A percentile compares a stretch with the other conserved stretches of the same genome.
Evolutionary conservation across 768 basidiomycete species (phyloP).

Genomic region (Saitozyma sp.): DNA sequence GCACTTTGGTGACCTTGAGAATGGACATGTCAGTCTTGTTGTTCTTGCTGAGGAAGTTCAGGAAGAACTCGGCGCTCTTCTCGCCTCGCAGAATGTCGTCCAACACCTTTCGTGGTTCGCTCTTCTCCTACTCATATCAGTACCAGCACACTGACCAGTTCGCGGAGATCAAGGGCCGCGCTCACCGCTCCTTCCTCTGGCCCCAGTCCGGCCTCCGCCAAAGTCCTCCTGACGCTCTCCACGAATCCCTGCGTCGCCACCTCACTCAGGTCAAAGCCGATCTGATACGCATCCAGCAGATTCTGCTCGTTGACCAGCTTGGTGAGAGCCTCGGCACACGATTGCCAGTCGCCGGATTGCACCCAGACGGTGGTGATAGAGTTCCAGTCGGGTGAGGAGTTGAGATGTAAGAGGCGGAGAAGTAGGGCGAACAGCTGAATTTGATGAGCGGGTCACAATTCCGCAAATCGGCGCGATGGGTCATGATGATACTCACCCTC

Average conservation of each 20-base stretch:
- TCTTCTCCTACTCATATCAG: slow-evolving; percentile 9
- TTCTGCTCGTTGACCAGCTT: slow-evolving; percentile 52
- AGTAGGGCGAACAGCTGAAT: slow-evolving; percentile 54
- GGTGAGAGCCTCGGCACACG: slow-evolving; percentile 29
- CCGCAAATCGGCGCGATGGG: not conserved
- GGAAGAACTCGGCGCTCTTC: slow-evolving; percentile 86
- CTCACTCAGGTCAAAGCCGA: slow-evolving; percentile 93
- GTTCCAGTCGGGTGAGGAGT: slow-evolving; percentile 68
- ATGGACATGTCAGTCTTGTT: slow-evolving; percentile 90
- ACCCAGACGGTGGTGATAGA: slow-evolving; percentile 84
- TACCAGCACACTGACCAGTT: not conserved
- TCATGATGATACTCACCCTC: slow-evolving; percentile 40
- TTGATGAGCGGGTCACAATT: not conserved
- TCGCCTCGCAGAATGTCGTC: slow-evolving; percentile 83
- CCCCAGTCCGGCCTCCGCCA: slow-evolving; percentile 24
- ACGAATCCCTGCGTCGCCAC: slow-evolving; percentile 92
- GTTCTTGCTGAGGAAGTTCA: slow-evolving; percentile 92
- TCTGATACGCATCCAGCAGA: slow-evolving; percentile 82
- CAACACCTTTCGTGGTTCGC: slow-evolving; percentile 56
- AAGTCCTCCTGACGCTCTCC: slow-evolving; percentile 62
- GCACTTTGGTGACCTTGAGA: slow-evolving; percentile 86
- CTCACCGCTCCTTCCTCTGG: slow-evolving; percentile 12
- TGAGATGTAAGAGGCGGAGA: slow-evolving; percentile 77
- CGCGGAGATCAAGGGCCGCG: not conserved
- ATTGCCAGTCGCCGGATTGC: slow-evolving; percentile 71